Conservation (phyloP, 805 yeast genomes). For the Pichia cephalocereana region DNA sequence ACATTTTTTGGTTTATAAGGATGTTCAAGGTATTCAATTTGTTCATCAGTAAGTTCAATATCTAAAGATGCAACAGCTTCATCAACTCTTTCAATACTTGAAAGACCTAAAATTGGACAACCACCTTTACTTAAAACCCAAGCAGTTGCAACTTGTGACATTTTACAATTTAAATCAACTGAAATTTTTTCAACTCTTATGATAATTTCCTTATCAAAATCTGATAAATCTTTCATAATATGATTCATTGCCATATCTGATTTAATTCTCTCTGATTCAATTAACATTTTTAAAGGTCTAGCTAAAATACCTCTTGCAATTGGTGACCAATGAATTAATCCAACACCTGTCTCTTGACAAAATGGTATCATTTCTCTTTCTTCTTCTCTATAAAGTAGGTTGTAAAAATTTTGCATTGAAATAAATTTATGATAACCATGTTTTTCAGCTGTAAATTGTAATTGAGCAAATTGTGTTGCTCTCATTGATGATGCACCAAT, state of each 20-base stretch:
- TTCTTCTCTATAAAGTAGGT: constrained; percentile 49
- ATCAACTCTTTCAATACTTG: constrained; percentile 37
- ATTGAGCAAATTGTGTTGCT: constrained; percentile 41
- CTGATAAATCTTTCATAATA: constrained; percentile 12
- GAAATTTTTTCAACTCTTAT: constrained; percentile 49
- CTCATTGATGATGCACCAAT: constrained; percentile 57
- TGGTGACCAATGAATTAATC: constrained; percentile 56
- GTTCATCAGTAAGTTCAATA: constrained; percentile 31
- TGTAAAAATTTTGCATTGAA: constrained; percentile 48
- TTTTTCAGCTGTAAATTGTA: constrained; percentile 48
- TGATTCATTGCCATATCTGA: constrained; percentile 23
- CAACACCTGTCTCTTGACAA: constrained; percentile 43
- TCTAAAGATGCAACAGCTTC: constrained; percentile 38
- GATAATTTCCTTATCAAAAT: constrained; percentile 29
- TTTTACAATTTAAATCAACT: constrained; percentile 34
- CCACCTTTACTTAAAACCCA: constrained; percentile 46
- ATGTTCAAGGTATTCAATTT: constrained; percentile 29
- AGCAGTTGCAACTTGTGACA: constrained; percentile 47
- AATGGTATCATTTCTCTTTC: constrained; percentile 52
- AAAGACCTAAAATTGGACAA: constrained; percentile 51
- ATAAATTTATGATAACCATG: constrained; percentile 49
- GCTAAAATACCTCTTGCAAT: constrained; percentile 37
- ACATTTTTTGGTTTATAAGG: constrained; percentile 18
- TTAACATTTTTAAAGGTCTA: constrained; percentile 1
- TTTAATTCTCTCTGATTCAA: constrained; percentile 19